Conservation (phyloP, 306 rosid species). For the Pyrus pyrifolia region DNA sequence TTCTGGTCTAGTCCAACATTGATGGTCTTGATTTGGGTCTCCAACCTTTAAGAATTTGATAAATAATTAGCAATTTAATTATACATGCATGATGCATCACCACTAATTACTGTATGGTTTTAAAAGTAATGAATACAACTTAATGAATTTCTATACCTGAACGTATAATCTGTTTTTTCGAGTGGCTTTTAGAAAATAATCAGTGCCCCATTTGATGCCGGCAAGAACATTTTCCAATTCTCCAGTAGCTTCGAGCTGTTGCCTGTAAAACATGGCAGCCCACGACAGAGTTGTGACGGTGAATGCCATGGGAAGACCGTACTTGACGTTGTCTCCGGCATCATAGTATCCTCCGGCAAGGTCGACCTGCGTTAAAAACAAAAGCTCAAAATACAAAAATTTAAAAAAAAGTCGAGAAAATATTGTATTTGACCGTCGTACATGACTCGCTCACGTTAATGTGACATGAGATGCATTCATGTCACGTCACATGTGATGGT, state of each 20-base stretch:
- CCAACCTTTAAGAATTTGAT: conserved; percentile 47
- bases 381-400: neutral
- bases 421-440: neutral
- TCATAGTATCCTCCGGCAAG: conserved; percentile 90
- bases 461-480: neutral
- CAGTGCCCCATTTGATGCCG: conserved; percentile 88
- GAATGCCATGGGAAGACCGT: conserved; percentile 94
- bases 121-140: neutral
- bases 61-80: neutral
- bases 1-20: conserved; percentile 84
- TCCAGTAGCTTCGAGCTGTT: conserved; percentile 42
- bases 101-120: neutral
- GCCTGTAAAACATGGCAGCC: conserved; percentile 49
- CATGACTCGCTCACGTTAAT: neutral
- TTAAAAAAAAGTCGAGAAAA: neutral
- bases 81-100: no score
- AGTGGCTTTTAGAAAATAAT: conserved; percentile 60
- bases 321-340: conserved; percentile 96
- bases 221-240: conserved; percentile 44
- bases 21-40: conserved; percentile 63
- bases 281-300: conserved; percentile 77
- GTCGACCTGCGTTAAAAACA: conserved; percentile 35
- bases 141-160: conserved; percentile 32
- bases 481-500: neutral
- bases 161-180: conserved; percentile 43